Conservation (phyloP, 169 alveolate species). For the Plasmodium chabaudi region DNA sequence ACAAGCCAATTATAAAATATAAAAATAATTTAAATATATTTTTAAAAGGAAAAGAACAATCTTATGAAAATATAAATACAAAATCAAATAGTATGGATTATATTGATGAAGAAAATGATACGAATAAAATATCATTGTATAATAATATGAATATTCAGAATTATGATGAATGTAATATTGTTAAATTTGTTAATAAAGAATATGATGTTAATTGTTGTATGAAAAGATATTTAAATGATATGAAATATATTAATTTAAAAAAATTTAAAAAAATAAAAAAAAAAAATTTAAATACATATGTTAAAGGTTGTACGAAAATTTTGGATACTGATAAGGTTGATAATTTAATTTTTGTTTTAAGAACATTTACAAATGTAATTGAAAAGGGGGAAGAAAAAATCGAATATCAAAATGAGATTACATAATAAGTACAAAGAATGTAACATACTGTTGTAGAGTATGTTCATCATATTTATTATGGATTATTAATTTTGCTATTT, state of each 20-base stretch:
- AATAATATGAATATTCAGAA: not conserved
- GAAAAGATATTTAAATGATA: conserved; percentile 42
- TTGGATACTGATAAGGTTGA: conserved; percentile 31
- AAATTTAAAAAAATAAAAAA: conserved; percentile 50
- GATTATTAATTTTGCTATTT: no score
- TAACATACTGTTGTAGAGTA: no score
- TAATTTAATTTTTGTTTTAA: conserved; percentile 18
- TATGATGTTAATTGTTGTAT: conserved; percentile 54
- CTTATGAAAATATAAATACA: conserved; percentile 17
- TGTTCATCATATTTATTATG: no score
- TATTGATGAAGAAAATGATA: conserved; percentile 12
- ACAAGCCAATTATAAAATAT: not conserved
- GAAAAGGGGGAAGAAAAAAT: conserved; percentile 4
- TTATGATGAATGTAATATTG: conserved; percentile 1
- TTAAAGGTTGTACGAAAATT: conserved; percentile 40
- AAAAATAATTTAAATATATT: conserved; percentile 17
- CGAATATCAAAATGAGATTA: not conserved
- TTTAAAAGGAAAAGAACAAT: conserved; percentile 25
- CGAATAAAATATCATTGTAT: not conserved
- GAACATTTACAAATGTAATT: conserved; percentile 20
- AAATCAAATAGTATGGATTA: conserved; percentile 21
- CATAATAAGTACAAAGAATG: no score
- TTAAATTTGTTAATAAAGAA: conserved; percentile 15
- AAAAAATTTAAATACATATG: conserved; percentile 47
- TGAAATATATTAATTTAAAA: conserved; percentile 59